These are phyloP conservation scores for Botrytis aclada DNA, from an alignment of 2,329 filamentous ascomycete genomes.

Conservation along the genomic window DNA sequence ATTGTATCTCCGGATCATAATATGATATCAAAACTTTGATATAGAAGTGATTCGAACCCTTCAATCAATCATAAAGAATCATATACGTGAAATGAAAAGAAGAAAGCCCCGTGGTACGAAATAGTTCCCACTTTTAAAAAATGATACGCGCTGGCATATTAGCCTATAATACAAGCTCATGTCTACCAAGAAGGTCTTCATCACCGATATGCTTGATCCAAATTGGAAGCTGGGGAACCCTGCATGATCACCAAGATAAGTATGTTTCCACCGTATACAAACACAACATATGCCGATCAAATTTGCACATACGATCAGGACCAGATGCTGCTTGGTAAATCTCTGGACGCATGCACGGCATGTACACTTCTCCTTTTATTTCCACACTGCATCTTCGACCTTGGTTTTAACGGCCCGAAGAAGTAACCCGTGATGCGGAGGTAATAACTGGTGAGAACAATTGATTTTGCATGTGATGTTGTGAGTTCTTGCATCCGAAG, in stretches of 20 bases:
- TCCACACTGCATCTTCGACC: neutral
- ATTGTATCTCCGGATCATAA: neutral
- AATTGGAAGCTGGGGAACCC: neutral
- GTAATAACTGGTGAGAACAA: neutral
- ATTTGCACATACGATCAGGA: neutral
- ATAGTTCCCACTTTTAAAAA: neutral
- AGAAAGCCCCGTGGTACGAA: neutral
- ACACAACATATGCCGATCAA: neutral
- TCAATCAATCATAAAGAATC: neutral
- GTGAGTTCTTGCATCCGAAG: neutral
- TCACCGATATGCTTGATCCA: neutral
- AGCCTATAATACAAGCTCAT: neutral
- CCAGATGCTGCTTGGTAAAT: neutral
- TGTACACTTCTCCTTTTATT: neutral
- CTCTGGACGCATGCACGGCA: neutral
- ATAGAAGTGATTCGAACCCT: neutral
- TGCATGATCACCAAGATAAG: neutral
- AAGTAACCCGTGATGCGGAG: neutral
- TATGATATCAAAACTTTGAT: conserved; percentile 5
- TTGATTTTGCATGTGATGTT: neutral
- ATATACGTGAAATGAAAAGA: neutral
- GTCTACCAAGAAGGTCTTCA: neutral
- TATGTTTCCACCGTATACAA: neutral
- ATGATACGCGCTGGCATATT: neutral
- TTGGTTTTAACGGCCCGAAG: neutral